Conservation (phyloP, 805 yeast species). For the Monosporozyma aquatica region DNA sequence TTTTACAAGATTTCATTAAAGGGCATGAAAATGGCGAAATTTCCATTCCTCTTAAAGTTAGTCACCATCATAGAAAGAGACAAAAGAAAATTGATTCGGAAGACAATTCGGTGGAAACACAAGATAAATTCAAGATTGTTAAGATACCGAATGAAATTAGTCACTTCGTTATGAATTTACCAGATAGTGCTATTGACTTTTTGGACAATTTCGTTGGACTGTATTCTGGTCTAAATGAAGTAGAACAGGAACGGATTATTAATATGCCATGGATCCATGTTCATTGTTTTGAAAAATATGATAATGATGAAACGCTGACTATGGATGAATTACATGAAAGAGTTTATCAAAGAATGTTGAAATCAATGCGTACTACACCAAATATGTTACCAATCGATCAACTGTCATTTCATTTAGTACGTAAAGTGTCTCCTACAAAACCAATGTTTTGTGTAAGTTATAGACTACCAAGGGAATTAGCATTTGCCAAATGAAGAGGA, state of each 20-base stretch:
- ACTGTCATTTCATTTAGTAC: slow-evolving; percentile 67
- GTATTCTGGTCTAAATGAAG: slow-evolving; percentile 41
- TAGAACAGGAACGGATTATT: slow-evolving; percentile 25
- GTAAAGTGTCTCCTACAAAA: slow-evolving; percentile 94
- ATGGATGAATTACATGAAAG: slow-evolving; percentile 59
- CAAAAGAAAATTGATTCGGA: slow-evolving; percentile 22
- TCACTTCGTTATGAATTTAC: slow-evolving; percentile 91
- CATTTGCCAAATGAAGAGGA: slow-evolving; percentile 4
- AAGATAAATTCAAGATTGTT: no score
- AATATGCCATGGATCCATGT: slow-evolving; percentile 71
- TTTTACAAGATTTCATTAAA: slow-evolving; percentile 40
- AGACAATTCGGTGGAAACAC: no score
- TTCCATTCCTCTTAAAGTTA: slow-evolving; percentile 25
- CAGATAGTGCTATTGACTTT: slow-evolving; percentile 84
- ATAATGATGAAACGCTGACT: slow-evolving; percentile 65
- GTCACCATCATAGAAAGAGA: slow-evolving; percentile 30
- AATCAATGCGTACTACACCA: slow-evolving; percentile 38
- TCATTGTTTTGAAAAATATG: slow-evolving; percentile 86
- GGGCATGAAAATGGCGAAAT: slow-evolving; percentile 30
- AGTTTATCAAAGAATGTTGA: slow-evolving; percentile 45
- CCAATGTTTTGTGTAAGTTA: slow-evolving; percentile 91
- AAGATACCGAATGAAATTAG: slow-evolving; percentile 28
- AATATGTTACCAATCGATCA: slow-evolving; percentile 39
- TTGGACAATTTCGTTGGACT: slow-evolving; percentile 70
- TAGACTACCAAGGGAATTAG: slow-evolving; percentile 40